Percentiles rank a stretch among this genome's conserved stretches.
phyloP scores from a whole-genome alignment of 2,329 filamentous ascomycete genomes.

The Dactylellina cionopaga region DNA sequence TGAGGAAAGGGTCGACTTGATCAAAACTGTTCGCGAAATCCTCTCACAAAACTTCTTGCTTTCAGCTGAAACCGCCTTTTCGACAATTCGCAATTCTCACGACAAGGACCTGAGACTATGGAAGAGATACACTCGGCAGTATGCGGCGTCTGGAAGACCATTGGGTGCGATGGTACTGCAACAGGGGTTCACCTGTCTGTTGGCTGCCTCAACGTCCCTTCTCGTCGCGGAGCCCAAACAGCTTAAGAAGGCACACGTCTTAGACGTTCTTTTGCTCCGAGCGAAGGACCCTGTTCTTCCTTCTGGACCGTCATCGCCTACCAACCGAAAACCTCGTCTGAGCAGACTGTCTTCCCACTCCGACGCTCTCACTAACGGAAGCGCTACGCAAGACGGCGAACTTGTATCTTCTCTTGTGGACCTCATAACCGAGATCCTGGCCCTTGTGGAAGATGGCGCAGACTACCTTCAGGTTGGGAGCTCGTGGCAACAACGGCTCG shows the following conservation, averaged over 20 bases:
- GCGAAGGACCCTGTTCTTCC: constrained; percentile 34
- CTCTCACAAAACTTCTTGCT: constrained; percentile 87
- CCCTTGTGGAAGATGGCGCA: constrained; percentile 83
- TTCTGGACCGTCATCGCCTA: constrained; percentile 64
- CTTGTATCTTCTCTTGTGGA: constrained; percentile 71
- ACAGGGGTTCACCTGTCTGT: constrained; percentile 84
- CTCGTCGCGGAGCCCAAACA: constrained; percentile 72
- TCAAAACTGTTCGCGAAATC: constrained; percentile 76
- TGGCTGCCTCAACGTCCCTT: constrained; percentile 80
- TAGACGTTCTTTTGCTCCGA: constrained; percentile 77
- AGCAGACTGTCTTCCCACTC: constrained; percentile 31
- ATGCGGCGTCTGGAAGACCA: constrained; percentile 80
- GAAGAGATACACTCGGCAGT: constrained; percentile 86
- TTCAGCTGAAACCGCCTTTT: constrained; percentile 87
- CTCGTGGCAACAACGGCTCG: constrained; percentile 83
- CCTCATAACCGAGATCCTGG: constrained; percentile 83
- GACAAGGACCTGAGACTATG: constrained; percentile 74
- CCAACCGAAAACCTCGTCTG: constrained; percentile 58
- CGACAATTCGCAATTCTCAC: constrained; percentile 82
- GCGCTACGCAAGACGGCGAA: constrained; percentile 67
- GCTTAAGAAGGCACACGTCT: constrained; percentile 71
- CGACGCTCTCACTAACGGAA: constrained; percentile 39
- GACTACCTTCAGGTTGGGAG: constrained; percentile 90
- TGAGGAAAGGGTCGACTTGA: constrained; percentile 74
- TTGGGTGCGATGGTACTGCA: constrained; percentile 91